Evolutionary conservation across 2,329 filamentous ascomycete genomes (phyloP).

Genomic region (Penicillium oxalicum): DNA sequence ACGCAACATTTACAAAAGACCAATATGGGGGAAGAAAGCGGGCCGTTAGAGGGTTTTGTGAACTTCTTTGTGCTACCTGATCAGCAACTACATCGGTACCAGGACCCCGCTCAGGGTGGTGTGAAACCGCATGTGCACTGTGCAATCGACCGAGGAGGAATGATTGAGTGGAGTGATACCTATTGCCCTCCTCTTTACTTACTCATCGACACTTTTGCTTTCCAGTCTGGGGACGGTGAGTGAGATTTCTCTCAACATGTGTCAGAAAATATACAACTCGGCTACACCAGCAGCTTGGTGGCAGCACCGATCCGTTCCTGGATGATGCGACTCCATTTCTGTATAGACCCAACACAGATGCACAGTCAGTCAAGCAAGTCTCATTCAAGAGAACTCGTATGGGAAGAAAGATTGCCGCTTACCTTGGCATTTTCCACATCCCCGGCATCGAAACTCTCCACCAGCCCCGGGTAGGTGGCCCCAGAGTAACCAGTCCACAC

Average conservation of each 20-base stretch:
- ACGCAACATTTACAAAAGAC: too few species aligned
- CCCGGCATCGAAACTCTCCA: constrained; percentile 53
- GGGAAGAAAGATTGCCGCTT: constrained; percentile 21
- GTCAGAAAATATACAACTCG: not conserved
- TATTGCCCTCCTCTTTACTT: too few species aligned
- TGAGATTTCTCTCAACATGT: not conserved
- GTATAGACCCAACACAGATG: not conserved
- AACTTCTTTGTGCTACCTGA: too few species aligned
- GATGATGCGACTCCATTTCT: constrained; percentile 41
- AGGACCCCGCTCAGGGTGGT: too few species aligned
- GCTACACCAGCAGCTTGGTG: constrained; percentile 25
- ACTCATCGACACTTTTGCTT: too few species aligned
- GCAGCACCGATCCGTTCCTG: constrained; percentile 31
- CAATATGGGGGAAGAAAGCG: too few species aligned
- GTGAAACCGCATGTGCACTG: too few species aligned
- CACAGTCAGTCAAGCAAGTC: constrained; percentile 6
- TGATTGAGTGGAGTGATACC: too few species aligned
- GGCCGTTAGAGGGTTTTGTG: too few species aligned
- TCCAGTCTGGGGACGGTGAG: too few species aligned
- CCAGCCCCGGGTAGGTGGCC: constrained; percentile 59
- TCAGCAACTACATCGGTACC: too few species aligned
- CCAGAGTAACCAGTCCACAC: constrained; percentile 88
- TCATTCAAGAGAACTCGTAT: not conserved
- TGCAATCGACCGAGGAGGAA: too few species aligned
- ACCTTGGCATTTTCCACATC: constrained; percentile 48